Conservation (phyloP, 2,329 filamentous ascomycete species). For the Fusarium secorum region DNA sequence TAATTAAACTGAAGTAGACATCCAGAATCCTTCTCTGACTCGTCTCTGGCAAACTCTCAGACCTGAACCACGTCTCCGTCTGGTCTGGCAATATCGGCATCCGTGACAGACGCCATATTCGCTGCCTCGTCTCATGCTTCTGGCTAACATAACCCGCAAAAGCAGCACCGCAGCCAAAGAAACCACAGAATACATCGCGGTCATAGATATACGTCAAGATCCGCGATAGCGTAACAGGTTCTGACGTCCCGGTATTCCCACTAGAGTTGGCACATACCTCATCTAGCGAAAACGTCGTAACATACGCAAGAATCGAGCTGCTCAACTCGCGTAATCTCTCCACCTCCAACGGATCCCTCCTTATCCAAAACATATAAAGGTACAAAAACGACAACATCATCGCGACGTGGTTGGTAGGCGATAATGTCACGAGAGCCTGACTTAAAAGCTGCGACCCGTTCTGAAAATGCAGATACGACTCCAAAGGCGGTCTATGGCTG, state of each 20-base stretch:
- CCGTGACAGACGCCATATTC: constrained; percentile 2
- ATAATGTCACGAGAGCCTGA: neutral
- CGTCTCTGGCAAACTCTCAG: neutral
- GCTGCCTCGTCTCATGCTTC: constrained; percentile 10
- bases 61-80: neutral
- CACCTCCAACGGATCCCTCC: neutral
- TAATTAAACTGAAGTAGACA: constrained; percentile 2
- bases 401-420: neutral
- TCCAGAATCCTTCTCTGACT: neutral
- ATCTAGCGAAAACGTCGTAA: neutral
- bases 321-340: neutral
- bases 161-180: neutral
- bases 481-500: neutral
- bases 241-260: neutral
- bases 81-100: neutral
- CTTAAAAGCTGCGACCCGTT: neutral
- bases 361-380: constrained; percentile 15
- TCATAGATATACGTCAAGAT: constrained; percentile 13
- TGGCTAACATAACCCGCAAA: constrained; percentile 1
- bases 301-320: neutral
- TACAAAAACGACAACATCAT: constrained; percentile 19
- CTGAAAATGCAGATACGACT: constrained; percentile 4
- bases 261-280: neutral
- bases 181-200: constrained; percentile 7
- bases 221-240: neutral